Evolutionary conservation across 2,329 filamentous ascomycete species (phyloP).

Genomic region (Fusarium sublunatum): DNA sequence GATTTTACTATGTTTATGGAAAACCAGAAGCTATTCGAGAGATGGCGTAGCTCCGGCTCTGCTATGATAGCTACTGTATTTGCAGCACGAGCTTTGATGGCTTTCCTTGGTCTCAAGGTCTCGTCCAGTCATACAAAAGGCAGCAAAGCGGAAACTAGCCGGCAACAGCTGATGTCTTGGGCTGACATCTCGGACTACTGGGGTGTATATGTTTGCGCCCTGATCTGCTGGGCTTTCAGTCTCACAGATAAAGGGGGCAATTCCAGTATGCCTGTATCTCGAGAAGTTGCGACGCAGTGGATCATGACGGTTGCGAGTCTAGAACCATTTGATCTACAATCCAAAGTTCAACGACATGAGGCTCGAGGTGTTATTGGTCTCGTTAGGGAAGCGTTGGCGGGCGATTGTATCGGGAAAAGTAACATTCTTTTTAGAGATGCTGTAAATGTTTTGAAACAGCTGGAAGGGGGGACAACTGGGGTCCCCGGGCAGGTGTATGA

Average conservation of each 20-base stretch:
- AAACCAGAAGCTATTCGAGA: conserved; percentile 59
- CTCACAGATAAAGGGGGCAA: conserved; percentile 46
- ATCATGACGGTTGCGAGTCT: conserved; percentile 56
- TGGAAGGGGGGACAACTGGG: conserved; percentile 59
- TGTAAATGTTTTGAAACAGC: conserved; percentile 61
- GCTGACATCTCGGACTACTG: conserved; percentile 63
- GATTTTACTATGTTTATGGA: conserved; percentile 57
- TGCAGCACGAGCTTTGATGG: conserved; percentile 63
- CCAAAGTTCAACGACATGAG: conserved; percentile 55
- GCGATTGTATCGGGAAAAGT: conserved; percentile 60
- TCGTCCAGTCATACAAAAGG: neutral
- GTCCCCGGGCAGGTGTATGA: conserved; percentile 19
- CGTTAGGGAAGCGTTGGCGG: conserved; percentile 59
- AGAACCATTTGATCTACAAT: conserved; percentile 54
- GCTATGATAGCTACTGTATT: conserved; percentile 61
- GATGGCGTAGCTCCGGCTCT: conserved; percentile 59
- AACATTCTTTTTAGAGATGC: conserved; percentile 66
- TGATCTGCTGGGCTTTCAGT: conserved; percentile 70
- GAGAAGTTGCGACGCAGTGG: conserved; percentile 51
- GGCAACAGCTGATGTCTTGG: conserved; percentile 34
- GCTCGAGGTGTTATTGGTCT: conserved; percentile 61
- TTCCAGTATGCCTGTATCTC: conserved; percentile 37
- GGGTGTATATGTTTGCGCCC: conserved; percentile 66
- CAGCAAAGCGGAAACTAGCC: conserved; percentile 11
- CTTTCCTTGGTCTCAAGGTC: conserved; percentile 53